These are phyloP conservation scores for Byssoonygena ceratinophila DNA, from an alignment of 2,329 filamentous ascomycete species.

Conservation along the genomic window DNA sequence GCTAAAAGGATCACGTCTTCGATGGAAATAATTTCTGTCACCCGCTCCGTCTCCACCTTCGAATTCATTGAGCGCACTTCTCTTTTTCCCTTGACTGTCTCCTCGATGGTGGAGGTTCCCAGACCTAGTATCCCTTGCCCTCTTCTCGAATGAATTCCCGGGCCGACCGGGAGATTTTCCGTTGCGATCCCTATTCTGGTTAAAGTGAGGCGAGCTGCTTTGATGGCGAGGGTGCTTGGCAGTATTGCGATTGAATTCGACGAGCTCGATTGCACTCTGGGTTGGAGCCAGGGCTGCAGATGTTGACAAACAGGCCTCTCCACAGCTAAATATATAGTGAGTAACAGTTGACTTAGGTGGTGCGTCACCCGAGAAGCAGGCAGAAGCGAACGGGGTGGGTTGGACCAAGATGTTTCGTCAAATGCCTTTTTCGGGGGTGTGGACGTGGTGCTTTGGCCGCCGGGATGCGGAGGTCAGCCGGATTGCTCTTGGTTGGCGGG, in stretches of 20 bases:
- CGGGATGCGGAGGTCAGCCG: background rate
- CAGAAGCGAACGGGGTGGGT: constrained; percentile 5
- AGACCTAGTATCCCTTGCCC: background rate
- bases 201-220: background rate
- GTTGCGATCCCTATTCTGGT: background rate
- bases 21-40: constrained; percentile 2
- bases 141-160: background rate
- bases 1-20: background rate
- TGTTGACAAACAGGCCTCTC: background rate
- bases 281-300: constrained; percentile 15
- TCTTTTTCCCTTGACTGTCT: background rate
- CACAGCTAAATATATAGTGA: background rate
- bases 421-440: background rate
- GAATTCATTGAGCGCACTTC: background rate
- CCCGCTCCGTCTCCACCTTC: constrained; percentile 21
- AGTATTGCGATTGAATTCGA: constrained; percentile 14
- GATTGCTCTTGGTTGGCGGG: background rate
- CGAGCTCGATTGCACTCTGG: constrained; percentile 17
- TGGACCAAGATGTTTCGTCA: constrained; percentile 2
- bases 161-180: background rate
- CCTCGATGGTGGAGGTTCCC: background rate
- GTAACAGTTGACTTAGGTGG: background rate
- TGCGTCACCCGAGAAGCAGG: constrained; percentile 1
- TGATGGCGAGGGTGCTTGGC: background rate
- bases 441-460: background rate